phyloP scores from a whole-genome alignment of 2,329 filamentous ascomycete species.

The Rhinocladiella similis region DNA sequence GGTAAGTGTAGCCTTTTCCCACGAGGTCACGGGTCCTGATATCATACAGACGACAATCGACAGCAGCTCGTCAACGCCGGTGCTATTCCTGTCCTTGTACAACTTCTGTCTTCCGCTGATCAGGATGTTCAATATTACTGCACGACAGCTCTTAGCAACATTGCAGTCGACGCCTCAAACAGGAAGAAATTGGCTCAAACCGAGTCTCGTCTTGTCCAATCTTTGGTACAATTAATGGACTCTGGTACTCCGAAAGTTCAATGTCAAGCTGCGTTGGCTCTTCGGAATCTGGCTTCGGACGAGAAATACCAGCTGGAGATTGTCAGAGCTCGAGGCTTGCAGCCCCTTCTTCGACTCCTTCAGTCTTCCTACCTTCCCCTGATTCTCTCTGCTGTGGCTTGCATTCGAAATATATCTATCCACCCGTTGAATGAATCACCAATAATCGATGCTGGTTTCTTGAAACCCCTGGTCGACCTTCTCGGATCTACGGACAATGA shows the following conservation, averaged over 20 bases:
- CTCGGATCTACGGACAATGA: slow-evolving; percentile 96
- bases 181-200: slow-evolving; percentile 87
- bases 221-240: slow-evolving; percentile 93
- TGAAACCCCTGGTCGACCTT: slow-evolving; percentile 89
- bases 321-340: slow-evolving; percentile 81
- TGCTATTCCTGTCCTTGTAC: slow-evolving; percentile 95
- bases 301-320: slow-evolving; percentile 99
- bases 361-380: slow-evolving; percentile 95
- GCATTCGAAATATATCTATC: slow-evolving; percentile 98
- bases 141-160: slow-evolving; percentile 97
- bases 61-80: slow-evolving; percentile 96
- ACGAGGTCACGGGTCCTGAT: slow-evolving; percentile 1
- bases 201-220: slow-evolving; percentile 88
- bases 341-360: slow-evolving; percentile 80
- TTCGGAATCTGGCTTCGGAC: slow-evolving; percentile 93
- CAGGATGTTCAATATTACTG: slow-evolving; percentile 99
- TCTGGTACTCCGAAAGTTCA: slow-evolving; percentile 97
- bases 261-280: slow-evolving; percentile 90
- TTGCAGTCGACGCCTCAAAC: slow-evolving; percentile 90
- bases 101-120: slow-evolving; percentile 86
- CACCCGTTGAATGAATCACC: slow-evolving; percentile 97
- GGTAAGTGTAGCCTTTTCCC: slow-evolving; percentile 57
- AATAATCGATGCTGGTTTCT: slow-evolving; percentile 95
- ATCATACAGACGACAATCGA: slow-evolving; percentile 79
- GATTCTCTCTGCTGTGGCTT: slow-evolving; percentile 94